Base-by-base conservation (phyloP, 495 filamentous ascomycete species). In the Talaromyces ruber region DNA sequence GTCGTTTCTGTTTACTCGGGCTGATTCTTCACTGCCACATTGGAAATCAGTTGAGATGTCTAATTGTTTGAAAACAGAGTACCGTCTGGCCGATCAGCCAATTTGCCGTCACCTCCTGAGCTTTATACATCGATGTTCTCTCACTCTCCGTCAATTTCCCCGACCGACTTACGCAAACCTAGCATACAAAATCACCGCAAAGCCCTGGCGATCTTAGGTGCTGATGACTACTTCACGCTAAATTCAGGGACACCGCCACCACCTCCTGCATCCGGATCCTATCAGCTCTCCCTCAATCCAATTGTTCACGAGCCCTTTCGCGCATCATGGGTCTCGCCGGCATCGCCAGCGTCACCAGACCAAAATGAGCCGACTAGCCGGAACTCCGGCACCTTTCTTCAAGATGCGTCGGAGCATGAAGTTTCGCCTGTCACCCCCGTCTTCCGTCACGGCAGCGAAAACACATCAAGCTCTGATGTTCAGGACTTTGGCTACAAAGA, bases 401-500 rank as follows among this genome's bases (percentile, higher is more conserved):
- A 80, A 47, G 75, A 80, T 25, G 66, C 66, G 30, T 74, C 74
- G 7, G 74, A 79, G 56, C 72, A 74, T 28, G 74, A 81, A 69
- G 64, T 64, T 26, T 74, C 91, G 82, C 76, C 77, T 82, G 66
- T 91, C 81, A 61, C 89, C 83, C 18, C 85, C 77, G 64, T 72
- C 25, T 83, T 90, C 62, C 85, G 91, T 16, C 83, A 88, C 14
- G 81, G 84, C 18, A 84, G 84, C 30, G 80, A 83, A 28, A 79
- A 84, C 59, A 84, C 81, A 0, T 77, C 78, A 43, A 79, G 78
- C 55, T 89, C 83, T 67, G 89, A 91, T 61, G 90, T 88, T 28
- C 81, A 87, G 12, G 86, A 87, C 32, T 75, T 82, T 26, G 77
- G 83, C 28, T 87, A 84, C 63, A 79, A 81, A 58, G 90, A 96